Evolutionary conservation across 2,329 filamentous ascomycete species (phyloP).

Genomic region (Verruconis gallopava): DNA sequence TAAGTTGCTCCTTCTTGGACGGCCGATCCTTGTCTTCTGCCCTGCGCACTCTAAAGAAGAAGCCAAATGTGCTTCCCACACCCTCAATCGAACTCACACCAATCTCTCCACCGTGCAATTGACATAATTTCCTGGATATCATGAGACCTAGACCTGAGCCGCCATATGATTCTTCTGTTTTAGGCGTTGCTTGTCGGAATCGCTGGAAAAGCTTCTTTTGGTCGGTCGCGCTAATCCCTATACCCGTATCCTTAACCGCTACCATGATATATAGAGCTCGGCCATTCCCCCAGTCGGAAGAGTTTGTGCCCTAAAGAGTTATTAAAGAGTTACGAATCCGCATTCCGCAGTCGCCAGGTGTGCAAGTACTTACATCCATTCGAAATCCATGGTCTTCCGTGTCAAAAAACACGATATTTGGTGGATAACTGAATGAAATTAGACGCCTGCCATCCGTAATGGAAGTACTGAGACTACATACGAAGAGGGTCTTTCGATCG

Average conservation of each 20-base stretch:
- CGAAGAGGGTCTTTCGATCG: conserved; percentile 12
- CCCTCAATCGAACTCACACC: conserved; percentile 47
- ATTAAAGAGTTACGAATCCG: background rate
- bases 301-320: conserved; percentile 22
- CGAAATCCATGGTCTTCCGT: conserved; percentile 23
- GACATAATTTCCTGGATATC: conserved; percentile 52
- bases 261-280: conserved; percentile 38
- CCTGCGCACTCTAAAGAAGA: conserved; percentile 42
- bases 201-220: conserved; percentile 45
- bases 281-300: conserved; percentile 23
- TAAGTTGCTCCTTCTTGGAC: conserved; percentile 13
- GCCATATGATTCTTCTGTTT: conserved; percentile 51
- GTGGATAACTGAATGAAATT: conserved; percentile 29
- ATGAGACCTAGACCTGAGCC: conserved; percentile 58
- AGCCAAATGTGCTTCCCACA: conserved; percentile 51
- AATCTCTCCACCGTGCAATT: conserved; percentile 58
- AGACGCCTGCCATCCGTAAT: conserved; percentile 21
- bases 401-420: conserved; percentile 31
- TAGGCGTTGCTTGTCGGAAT: conserved; percentile 55
- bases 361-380: conserved; percentile 18
- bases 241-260: conserved; percentile 52
- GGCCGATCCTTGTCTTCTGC: conserved; percentile 14
- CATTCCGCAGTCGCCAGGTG: background rate
- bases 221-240: conserved; percentile 23
- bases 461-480: conserved; percentile 18